Evolutionary conservation across 768 basidiomycete genomes (phyloP).

Genomic region (Calocybe cyanea): DNA sequence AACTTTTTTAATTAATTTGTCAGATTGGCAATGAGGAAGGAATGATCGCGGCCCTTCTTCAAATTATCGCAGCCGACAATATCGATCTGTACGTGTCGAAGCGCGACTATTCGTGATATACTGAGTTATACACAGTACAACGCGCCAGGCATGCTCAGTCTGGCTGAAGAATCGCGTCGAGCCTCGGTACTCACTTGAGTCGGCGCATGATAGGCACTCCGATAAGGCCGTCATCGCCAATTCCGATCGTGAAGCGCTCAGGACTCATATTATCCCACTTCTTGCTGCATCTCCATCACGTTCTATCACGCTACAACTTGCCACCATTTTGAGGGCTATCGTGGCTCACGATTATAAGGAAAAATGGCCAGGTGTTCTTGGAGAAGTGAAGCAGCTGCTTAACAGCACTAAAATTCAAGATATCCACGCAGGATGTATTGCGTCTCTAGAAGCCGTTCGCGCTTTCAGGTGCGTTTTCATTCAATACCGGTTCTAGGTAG

Average conservation of each 20-base stretch:
- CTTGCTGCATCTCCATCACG: constrained; percentile 66
- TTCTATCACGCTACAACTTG: constrained; percentile 72
- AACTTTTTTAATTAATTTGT: constrained; percentile 2
- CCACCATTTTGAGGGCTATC: constrained; percentile 66
- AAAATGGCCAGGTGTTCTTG: constrained; percentile 67
- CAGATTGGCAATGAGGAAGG: constrained; percentile 81
- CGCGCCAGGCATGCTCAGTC: constrained; percentile 81
- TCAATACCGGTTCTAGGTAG: neutral
- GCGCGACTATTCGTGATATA: constrained; percentile 27
- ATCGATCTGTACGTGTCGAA: constrained; percentile 65
- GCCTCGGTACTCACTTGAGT: constrained; percentile 55
- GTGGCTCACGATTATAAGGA: constrained; percentile 77
- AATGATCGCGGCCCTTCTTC: constrained; percentile 76
- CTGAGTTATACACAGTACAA: constrained; percentile 44
- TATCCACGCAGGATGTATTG: constrained; percentile 79
- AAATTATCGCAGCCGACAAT: constrained; percentile 77
- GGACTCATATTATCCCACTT: constrained; percentile 61
- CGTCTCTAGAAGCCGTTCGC: constrained; percentile 71
- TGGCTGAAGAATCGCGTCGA: constrained; percentile 90
- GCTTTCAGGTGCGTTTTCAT: constrained; percentile 58
- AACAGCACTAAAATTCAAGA: constrained; percentile 61
- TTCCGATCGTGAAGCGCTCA: constrained; percentile 73
- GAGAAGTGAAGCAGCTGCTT: constrained; percentile 63
- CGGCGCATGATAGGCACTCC: constrained; percentile 35
- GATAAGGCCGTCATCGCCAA: constrained; percentile 60